Base-by-base conservation (phyloP, 306 rosid species). In the Cicer judaicum region DNA sequence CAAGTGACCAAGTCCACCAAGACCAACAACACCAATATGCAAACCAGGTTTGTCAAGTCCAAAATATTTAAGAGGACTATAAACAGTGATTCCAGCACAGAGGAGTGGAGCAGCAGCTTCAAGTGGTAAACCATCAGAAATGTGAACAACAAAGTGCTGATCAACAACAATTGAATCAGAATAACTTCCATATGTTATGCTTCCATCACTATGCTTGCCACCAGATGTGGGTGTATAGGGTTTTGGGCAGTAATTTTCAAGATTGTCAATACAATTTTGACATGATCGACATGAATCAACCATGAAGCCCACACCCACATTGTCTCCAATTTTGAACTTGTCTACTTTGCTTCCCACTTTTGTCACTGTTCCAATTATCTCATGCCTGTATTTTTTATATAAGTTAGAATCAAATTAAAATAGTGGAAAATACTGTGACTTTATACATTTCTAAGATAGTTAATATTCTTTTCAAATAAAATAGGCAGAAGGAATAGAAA, bases 81-180 rank as follows among this genome's bases (percentile, higher is more conserved):
- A 87, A 6, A 84, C 87, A 4, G 93, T 84, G 64, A 89, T 87
- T 4, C 93, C 89, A 0, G 93, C 91, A 74, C 93, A 89, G 2
- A 89, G 84, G 1, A 89, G 81, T 7, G 93, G 93, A 21, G 88
- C 93, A 41, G 80, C 79, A 49, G 85, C 76, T 34, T 87, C 88
- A 48, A 87, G 89, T 6, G 87, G 84, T 7, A 87, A 38, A 6
- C 2, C 16, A 8, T 85, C 82, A 0, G 93, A 86, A 39, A 89
- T 79, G 5, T 61, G 75, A 13, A 89, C 7, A 11, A 81, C 60
- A 44, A 79, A 89, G 18, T 72, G 85, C 11, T 89, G 83, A 0
- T 89, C 85, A 0, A 67, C 84, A 8, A 89, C 91, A 82, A 87
- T 85, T 5, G 19, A 8, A 6, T 85, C 88, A 4, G 89, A 87